Base-by-base conservation (phyloP, 2,329 filamentous ascomycete genomes). In the Diaporthe humulicola region DNA sequence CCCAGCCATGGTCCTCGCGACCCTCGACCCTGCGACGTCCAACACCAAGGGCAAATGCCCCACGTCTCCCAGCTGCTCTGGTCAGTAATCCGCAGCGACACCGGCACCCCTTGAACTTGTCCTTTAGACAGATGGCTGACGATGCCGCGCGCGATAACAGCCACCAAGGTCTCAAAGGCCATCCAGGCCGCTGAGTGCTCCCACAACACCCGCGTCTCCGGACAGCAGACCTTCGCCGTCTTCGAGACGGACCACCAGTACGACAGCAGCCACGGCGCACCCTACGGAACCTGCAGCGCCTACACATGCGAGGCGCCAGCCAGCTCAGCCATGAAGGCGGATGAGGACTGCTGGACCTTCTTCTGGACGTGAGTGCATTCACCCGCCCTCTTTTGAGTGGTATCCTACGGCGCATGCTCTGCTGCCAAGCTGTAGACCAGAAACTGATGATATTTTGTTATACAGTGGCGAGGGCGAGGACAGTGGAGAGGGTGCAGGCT, bases 281-380 rank as follows among this genome's bases (percentile, higher is more conserved):
- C 86, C 2, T 88, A 88, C 77, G 87, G 86, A 1, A 88, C 85
- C 6, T 88, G 85, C 79, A 79, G 76, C 36, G 84, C 84, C 1
- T 87, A 86, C 77, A 85, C 83, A 1, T 86, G 84, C 77, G 77
- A 80, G 12, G 77, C 81, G 7, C 83, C 85, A 0, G 81, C 80
- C 0, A 78, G 73, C 14, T 76, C 77, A 3, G 78, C 81, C 9
- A 76, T 86, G 77, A 79, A 78, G 48, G 78, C 74, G 56, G 77
- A 81, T 25, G 78, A 77, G 0, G 84, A 85, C 75, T 85, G 79
- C 77, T 87, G 85, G 85, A 84, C 83, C 2, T 87, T 87, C 77
- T 84, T 83, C 76, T 84, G 83, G 83, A 80, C 79, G n/a, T 76
- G 19, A 19, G 72, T 74, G 30, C 22, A 22, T 9, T 15, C n/a